Evolutionary conservation across 768 basidiomycete genomes (phyloP), one percentile per base, ranked within the genome.

Genomic region (Clavulina sp.): DNA sequence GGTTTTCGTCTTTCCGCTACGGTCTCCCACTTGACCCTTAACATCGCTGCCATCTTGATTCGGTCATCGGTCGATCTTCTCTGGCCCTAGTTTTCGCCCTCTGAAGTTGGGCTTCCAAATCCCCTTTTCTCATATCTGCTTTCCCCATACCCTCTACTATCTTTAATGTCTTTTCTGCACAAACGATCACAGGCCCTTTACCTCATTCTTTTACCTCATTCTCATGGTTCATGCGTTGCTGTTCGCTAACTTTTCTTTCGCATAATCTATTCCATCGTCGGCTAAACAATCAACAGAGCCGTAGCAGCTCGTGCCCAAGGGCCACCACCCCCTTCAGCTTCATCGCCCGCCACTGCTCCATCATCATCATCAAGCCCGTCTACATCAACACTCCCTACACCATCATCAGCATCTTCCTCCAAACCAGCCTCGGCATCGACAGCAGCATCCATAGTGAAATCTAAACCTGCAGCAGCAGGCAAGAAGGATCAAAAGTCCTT

Each of bases 401-500:
- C 51, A 51, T 23, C 24, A 41, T 7, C 32, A 49, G 54, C n/a
- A 18, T 4, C 7, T 21, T 5, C 30, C 33, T 26, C 50, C 9
- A 19, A 52, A 48, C 19, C 26, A n/a, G n/a, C n/a, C n/a, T n/a
- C n/a, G n/a, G n/a, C n/a, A n/a, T n/a, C n/a, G 26, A 16, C 34
- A 32, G 4, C 21, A 54, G 49, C 33, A 46, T 18, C 34, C 41
- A 51, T 48, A 51, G 44, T 16, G 5, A 30, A 32, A 18, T 48
- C n/a, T 21, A 13, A 36, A 21, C 33, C 32, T 26, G 44, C 58
- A 3, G 58, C 68, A n/a, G 54, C 62, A 2, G 60, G 63, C 24
- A 81, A 75, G 65, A 87, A 80, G 61, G 77, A 81, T 34, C 58
- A 61, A 31, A 86, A 84, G 64, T 75, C 73, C 56, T 62, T 72